Percentiles rank a stretch among this genome's conserved stretches.
phyloP scores from a whole-genome alignment of 2,329 filamentous ascomycete species.

The Epichloe sp. region DNA sequence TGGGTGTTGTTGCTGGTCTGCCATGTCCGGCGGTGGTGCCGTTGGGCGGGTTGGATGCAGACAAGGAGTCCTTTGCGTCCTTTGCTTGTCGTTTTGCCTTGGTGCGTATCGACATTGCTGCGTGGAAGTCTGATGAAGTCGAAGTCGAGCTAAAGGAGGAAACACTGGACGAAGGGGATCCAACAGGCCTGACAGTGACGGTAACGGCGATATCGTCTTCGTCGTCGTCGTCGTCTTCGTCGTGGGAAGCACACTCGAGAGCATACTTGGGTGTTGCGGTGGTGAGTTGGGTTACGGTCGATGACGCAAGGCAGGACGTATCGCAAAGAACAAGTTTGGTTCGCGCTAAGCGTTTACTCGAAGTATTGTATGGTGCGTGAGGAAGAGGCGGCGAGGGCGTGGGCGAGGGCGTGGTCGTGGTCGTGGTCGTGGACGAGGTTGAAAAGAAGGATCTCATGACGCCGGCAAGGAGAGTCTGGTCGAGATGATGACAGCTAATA shows the following conservation, averaged over 20 bases:
- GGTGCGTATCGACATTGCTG: conserved; percentile 21
- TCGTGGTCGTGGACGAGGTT: not conserved
- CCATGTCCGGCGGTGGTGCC: conserved; percentile 16
- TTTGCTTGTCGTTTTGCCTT: conserved; percentile 18
- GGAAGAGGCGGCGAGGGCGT: not conserved
- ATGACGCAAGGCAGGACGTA: not conserved
- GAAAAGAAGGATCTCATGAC: conserved; percentile 8
- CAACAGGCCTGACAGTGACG: not conserved
- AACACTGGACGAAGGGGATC: not conserved
- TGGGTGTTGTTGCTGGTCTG: conserved; percentile 21
- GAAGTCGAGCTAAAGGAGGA: conserved; percentile 5
- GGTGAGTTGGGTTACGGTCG: not conserved
- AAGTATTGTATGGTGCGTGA: not conserved
- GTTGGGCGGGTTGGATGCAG: conserved; percentile 16
- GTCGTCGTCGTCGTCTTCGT: not conserved
- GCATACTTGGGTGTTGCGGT: conserved; percentile 3
- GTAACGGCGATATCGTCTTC: not conserved
- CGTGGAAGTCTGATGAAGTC: conserved; percentile 13
- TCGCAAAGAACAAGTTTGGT: not conserved
- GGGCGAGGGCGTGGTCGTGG: not conserved
- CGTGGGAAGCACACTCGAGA: not conserved
- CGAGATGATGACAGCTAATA: not conserved
- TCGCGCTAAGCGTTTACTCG: not conserved
- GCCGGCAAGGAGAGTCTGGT: not conserved
- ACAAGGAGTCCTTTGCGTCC: conserved; percentile 8